phyloP scores from a whole-genome alignment of 1,284 basidiomycete genomes.

The Trichosporon asahii region DNA sequence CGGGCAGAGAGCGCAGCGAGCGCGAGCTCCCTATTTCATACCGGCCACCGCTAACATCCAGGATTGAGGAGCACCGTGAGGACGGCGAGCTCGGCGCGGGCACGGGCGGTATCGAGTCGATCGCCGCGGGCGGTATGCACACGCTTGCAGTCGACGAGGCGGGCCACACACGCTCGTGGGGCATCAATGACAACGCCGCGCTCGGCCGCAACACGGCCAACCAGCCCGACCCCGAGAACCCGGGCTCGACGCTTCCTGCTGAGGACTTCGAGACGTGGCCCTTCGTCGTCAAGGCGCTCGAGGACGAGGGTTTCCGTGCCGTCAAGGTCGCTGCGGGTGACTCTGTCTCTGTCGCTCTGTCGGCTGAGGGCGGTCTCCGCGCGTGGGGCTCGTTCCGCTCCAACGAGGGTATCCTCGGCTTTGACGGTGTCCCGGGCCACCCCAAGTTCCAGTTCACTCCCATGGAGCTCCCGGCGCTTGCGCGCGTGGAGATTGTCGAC shows the following conservation, averaged over 20 bases:
- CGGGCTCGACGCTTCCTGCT: slow-evolving; percentile 61
- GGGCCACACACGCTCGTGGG: slow-evolving; percentile 79
- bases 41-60: slow-evolving; percentile 19
- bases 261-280: slow-evolving; percentile 76
- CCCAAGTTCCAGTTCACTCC: slow-evolving; percentile 53
- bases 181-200: slow-evolving; percentile 87
- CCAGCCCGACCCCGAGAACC: slow-evolving; percentile 60
- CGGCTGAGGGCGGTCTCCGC: slow-evolving; percentile 69
- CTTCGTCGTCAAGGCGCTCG: slow-evolving; percentile 66
- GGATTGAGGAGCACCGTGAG: slow-evolving; percentile 49
- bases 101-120: slow-evolving; percentile 64
- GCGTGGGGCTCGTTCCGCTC: slow-evolving; percentile 89
- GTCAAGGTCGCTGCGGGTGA: slow-evolving; percentile 79
- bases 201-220: slow-evolving; percentile 76
- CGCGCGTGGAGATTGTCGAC: slow-evolving; percentile 59
- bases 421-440: slow-evolving; percentile 61
- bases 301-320: slow-evolving; percentile 72
- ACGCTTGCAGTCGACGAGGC: slow-evolving; percentile 77
- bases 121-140: slow-evolving; percentile 79
- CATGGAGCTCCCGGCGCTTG: slow-evolving; percentile 51
- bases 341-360: slow-evolving; percentile 76
- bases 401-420: slow-evolving; percentile 80
- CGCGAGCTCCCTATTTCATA: background rate
- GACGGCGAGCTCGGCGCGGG: slow-evolving; percentile 45
- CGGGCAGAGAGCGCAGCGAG: background rate